These are phyloP conservation scores for Crithidia sp. DNA, from an alignment of 208 protist genomes.

Conservation along the genomic window DNA sequence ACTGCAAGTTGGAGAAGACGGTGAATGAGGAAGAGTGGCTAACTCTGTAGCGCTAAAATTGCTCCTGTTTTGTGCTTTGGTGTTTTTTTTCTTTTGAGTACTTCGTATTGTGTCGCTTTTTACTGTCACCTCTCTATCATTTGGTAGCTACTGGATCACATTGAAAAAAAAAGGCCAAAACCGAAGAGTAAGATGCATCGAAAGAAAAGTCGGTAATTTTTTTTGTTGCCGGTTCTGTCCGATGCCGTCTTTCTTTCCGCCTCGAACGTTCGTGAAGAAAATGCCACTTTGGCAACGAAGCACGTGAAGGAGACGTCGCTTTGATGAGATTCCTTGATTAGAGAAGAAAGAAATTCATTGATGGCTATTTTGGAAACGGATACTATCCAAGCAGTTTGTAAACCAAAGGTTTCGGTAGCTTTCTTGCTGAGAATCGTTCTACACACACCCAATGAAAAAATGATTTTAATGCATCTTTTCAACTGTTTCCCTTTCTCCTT, in stretches of 20 bases:
- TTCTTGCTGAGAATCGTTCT: not conserved
- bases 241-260: no score
- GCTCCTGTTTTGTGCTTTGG: not conserved
- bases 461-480: not conserved
- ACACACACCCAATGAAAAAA: not conserved
- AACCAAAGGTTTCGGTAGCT: not conserved
- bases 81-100: conserved; percentile 7
- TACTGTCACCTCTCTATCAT: not conserved
- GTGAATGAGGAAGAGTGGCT: conserved; percentile 86
- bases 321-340: no score
- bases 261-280: no score
- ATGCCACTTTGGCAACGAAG: no score
- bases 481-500: conserved; percentile 18
- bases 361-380: no score
- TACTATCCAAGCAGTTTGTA: conserved; percentile 4
- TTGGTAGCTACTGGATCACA: not conserved
- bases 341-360: no score
- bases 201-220: no score
- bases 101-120: not conserved
- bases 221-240: no score
- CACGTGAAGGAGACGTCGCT: no score
- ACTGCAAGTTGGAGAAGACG: conserved; percentile 62
- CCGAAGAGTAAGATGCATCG: no score
- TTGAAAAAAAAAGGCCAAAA: no score
- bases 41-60: conserved; percentile 46